Evolutionary conservation across 2,329 filamentous ascomycete genomes (phyloP).

Genomic region (Neurospora sp.): DNA sequence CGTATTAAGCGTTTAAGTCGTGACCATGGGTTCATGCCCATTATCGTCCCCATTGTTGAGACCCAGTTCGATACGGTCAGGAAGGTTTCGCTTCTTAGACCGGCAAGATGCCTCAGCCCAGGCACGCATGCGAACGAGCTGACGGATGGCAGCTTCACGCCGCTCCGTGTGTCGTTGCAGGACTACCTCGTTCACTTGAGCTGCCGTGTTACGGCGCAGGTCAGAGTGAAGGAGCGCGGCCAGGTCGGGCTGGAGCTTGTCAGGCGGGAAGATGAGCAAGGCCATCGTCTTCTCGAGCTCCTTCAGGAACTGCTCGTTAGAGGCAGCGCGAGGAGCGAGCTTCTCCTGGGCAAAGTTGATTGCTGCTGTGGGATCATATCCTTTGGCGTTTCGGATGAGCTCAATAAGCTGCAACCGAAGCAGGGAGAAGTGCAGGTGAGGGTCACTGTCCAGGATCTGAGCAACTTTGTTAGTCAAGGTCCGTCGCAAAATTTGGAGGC

Average conservation of each 20-base stretch:
- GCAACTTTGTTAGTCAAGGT: conserved; percentile 18
- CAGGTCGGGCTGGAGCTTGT: conserved; percentile 66
- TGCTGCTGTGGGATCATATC: conserved; percentile 67
- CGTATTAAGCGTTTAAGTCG: too few relatives aligned
- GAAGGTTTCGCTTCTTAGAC: conserved; percentile 31
- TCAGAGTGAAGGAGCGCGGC: conserved; percentile 68
- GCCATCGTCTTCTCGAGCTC: conserved; percentile 92
- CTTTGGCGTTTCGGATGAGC: conserved; percentile 70
- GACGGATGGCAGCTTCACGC: conserved; percentile 72
- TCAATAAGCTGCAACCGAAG: conserved; percentile 89
- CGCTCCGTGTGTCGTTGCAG: conserved; percentile 61
- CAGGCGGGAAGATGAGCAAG: conserved; percentile 77
- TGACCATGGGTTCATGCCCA: conserved; percentile 41
- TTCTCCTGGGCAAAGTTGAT: conserved; percentile 81
- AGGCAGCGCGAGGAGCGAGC: conserved; percentile 77
- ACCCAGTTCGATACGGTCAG: conserved; percentile 30
- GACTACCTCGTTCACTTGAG: conserved; percentile 82
- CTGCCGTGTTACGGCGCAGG: conserved; percentile 74
- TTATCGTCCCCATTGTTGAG: conserved; percentile 32
- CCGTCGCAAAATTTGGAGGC: conserved; percentile 22
- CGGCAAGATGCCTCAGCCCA: conserved; percentile 69
- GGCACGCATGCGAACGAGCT: conserved; percentile 69
- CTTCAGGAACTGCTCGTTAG: conserved; percentile 68
- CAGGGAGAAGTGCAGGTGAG: conserved; percentile 78
- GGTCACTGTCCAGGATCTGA: conserved; percentile 79